Base-by-base conservation (phyloP, 2,329 filamentous ascomycete genomes). In the Nothomitra cinnamomea region DNA sequence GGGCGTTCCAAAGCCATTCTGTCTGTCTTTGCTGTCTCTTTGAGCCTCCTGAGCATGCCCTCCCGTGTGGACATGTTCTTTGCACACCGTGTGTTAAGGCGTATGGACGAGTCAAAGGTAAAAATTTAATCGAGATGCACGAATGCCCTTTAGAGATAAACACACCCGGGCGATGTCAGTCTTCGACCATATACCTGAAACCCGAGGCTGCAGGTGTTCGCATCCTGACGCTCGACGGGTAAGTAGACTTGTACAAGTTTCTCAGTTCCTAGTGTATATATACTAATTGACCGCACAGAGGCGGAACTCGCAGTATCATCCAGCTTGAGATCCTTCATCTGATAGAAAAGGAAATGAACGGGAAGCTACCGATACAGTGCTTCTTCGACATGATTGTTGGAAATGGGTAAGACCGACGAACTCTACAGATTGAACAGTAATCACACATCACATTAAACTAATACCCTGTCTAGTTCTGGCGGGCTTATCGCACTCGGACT, bases 351-450 rank as follows among this genome's bases (percentile, higher is more conserved):
- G 62, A 61, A 3, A 57, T 73, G 1, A 69, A 67, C 1, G 60
- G 62, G 7, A 60, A 62, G 3, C 56, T 74, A 1, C 64, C 66
- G 0, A 66, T 74, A 2, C 69, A 68, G 51, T 60, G 60, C 2
- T 74, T 75, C 60, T 73, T 75, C 55, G 72, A 75, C 54, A 63
- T 74, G 2, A 69, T 75, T 21, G 67, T 73, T 8, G 70, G 70
- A 4, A 70, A 68, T 25, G 66, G 65, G 61, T 68, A 60, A 17
- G 59, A 38, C 35, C 15, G 7, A 38, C 7, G 15, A 38, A 38
- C 15, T 38, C 15, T 38, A 38, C 15, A 38, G 35, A 38, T 35
- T 15, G 15, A 32, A 32, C 21, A 40, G n/a, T 35, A 32, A 38
- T 41, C 51, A 49, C n/a, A 15, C 62, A 62, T 1, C 35, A 22